These are phyloP conservation scores for Tetracladium setigerum DNA, from an alignment of 495 filamentous ascomycete species.

Conservation along the genomic window DNA sequence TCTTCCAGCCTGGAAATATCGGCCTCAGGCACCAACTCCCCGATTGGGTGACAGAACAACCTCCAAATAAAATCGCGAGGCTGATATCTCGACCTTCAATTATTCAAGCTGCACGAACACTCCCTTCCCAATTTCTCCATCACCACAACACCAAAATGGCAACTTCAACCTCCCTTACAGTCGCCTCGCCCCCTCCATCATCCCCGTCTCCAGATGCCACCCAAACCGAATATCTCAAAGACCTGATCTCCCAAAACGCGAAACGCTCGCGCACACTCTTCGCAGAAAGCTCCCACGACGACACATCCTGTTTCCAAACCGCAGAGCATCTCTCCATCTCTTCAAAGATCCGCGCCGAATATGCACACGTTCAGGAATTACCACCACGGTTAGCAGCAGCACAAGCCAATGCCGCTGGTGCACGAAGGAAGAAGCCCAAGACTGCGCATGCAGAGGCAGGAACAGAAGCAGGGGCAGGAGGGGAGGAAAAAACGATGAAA, in stretches of 20 bases:
- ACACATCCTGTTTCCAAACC: constrained; percentile 17
- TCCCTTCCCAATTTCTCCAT: neutral
- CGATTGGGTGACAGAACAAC: too few relatives aligned
- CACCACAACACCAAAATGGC: neutral
- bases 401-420: constrained; percentile 56
- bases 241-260: constrained; percentile 46
- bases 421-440: constrained; percentile 45
- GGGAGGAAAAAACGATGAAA: constrained; percentile 54
- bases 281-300: constrained; percentile 40
- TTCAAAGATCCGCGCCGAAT: constrained; percentile 66
- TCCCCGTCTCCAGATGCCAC: constrained; percentile 17
- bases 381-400: constrained; percentile 83
- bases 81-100: neutral
- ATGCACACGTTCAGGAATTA: constrained; percentile 70
- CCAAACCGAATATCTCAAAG: constrained; percentile 13
- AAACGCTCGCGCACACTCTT: constrained; percentile 66
- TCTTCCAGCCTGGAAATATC: neutral
- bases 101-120: neutral
- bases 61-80: constrained; percentile 1
- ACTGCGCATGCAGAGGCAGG: constrained; percentile 24
- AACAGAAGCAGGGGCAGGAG: constrained; percentile 23
- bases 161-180: constrained; percentile 11
- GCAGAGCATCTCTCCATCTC: constrained; percentile 46
- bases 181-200: constrained; percentile 24
- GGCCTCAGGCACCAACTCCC: too few relatives aligned